phyloP scores from a whole-genome alignment of 768 basidiomycete genomes.

The Amanita pallidorosea region DNA sequence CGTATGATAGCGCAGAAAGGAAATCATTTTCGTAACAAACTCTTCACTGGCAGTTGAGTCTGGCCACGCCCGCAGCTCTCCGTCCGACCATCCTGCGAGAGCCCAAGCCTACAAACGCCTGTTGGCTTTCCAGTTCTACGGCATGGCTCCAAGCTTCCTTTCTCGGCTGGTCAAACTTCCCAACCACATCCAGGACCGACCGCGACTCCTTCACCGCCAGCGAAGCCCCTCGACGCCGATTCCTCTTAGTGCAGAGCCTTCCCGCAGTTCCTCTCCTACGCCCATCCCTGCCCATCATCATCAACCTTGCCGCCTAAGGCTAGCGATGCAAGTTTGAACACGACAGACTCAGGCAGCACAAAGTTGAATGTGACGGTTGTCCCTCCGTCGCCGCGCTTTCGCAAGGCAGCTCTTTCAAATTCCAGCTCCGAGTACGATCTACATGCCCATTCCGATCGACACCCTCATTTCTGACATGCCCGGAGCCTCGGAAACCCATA shows the following conservation, averaged over 20 bases:
- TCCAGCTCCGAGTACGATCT: conserved; percentile 1
- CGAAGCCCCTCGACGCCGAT: conserved; percentile 1
- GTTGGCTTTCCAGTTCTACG: not conserved
- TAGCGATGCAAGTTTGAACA: not conserved
- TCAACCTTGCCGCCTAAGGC: not conserved
- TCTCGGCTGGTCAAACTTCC: conserved; percentile 4
- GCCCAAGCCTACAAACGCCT: too few species aligned
- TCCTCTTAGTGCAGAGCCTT: not conserved
- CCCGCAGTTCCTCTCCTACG: not conserved
- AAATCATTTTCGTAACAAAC: too few species aligned
- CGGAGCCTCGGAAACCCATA: not conserved
- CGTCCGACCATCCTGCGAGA: too few species aligned
- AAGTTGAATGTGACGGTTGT: conserved; percentile 1
- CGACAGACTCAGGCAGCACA: not conserved
- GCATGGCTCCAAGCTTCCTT: conserved; percentile 6
- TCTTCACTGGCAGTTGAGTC: too few species aligned
- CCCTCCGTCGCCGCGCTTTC: conserved; percentile 1
- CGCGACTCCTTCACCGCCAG: not conserved
- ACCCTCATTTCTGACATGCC: not conserved
- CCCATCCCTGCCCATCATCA: not conserved
- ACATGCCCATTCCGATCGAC: not conserved
- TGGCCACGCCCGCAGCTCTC: too few species aligned
- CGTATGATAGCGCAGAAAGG: too few species aligned
- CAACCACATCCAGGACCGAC: not conserved
- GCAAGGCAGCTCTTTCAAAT: not conserved